Evolutionary conservation across 2,329 filamentous ascomycete genomes (phyloP), one percentile per base, ranked within the genome.

Genomic region (Calonectria pteridis): DNA sequence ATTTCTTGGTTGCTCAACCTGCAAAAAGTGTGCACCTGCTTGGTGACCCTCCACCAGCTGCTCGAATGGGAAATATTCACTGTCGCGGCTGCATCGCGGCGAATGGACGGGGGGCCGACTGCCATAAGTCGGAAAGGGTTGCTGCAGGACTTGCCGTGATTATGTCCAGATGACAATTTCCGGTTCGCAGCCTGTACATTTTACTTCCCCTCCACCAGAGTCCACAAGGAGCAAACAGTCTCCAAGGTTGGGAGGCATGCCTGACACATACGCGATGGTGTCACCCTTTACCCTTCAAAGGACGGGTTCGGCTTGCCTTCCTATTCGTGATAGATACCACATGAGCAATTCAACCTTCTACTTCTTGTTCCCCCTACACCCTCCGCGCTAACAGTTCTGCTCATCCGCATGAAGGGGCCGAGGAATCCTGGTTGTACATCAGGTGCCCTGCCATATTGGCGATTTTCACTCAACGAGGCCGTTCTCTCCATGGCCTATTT

Each of bases 381-480:
- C 50, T 75, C 55, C 59, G 64, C 33, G n/a, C 33, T 20, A 64
- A 31, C 20, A 26, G 14, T 75, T 51, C 69, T 73, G 58, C 70
- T 69, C 72, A 66, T 65, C 64, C 75, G 72, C 74, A 59, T 72
- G 73, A 71, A 40, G 51, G 28, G 31, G 70, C 71, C 63, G 75
- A 77, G 51, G 33, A 71, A 74, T 50, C 50, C 71, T 50, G 28
- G 68, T 72, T 59, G 74, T 73, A 76, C 69, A 63, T 55, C 73
- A 75, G 78, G 74, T 80, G 72, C 63, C 77, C 79, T 76, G 74
- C 77, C 69, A 73, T 76, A 9, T 53, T 53, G 74, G 78, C 77
- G 70, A 67, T 71, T 70, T 23, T 65, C 64, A 62, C 49, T 68
- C 72, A 46, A 29, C 59, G 58, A 63, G 72, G 62, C 75, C 49